Percentiles rank a stretch among this genome's conserved stretches.
Evolutionary conservation across 1,284 basidiomycete species (phyloP).

Genomic region (Leccinum griseonigrum): DNA sequence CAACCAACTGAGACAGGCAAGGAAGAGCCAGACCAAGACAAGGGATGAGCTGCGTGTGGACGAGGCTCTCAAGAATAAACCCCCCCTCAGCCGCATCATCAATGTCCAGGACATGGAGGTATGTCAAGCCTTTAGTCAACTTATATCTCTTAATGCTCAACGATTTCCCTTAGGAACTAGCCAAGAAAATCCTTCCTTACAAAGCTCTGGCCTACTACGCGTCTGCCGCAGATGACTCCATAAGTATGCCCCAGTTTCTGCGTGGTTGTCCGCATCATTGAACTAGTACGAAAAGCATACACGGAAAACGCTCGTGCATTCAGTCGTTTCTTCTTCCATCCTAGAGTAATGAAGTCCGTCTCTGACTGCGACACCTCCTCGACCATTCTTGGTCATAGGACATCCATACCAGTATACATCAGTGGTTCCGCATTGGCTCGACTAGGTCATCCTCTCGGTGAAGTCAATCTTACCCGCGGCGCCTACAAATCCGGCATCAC

Average conservation of each 20-base stretch:
- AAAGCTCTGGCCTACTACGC: constrained; percentile 82
- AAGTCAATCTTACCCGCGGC: constrained; percentile 80
- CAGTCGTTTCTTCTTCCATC: constrained; percentile 77
- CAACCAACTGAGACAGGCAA: constrained; percentile 38
- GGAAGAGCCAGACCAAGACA: constrained; percentile 49
- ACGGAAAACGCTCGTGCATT: constrained; percentile 73
- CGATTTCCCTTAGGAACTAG: constrained; percentile 44
- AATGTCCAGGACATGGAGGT: constrained; percentile 80
- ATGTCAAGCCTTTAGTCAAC: constrained; percentile 7
- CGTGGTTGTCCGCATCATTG: not conserved
- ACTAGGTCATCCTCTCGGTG: constrained; percentile 84
- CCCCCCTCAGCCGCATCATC: constrained; percentile 66
- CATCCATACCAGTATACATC: constrained; percentile 82
- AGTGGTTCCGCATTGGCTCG: constrained; percentile 87
- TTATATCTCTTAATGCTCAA: not conserved
- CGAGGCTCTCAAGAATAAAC: constrained; percentile 56
- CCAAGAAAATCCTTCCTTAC: constrained; percentile 64
- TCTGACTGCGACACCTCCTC: constrained; percentile 72
- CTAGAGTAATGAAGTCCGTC: constrained; percentile 75
- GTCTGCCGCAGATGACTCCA: constrained; percentile 80
- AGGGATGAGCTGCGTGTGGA: constrained; percentile 73
- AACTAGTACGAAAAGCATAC: constrained; percentile 41
- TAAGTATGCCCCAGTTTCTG: constrained; percentile 48
- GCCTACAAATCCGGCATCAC: constrained; percentile 72
- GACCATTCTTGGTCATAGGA: constrained; percentile 70